Conservation (phyloP, 2,329 filamentous ascomycete genomes). For the Botrytis pseudocinerea region DNA sequence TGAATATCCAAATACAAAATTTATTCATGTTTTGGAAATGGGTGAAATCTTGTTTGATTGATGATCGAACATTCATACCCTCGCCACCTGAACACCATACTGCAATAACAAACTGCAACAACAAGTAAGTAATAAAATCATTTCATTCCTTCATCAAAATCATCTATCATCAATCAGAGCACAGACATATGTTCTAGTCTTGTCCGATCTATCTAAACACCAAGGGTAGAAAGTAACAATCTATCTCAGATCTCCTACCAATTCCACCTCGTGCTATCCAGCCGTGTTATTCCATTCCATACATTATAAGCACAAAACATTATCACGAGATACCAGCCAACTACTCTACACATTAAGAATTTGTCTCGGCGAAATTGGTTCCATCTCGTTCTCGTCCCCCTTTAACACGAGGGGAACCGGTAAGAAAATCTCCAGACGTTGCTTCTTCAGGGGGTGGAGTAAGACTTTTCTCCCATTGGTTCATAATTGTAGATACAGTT, state of each 20-base stretch:
- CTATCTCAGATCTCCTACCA: neutral
- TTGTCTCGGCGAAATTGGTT: neutral
- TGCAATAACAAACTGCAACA: neutral
- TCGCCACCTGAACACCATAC: neutral
- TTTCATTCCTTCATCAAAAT: constrained; percentile 19
- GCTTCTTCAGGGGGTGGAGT: constrained; percentile 48
- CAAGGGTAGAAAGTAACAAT: neutral
- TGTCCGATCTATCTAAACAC: neutral
- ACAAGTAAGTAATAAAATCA: neutral
- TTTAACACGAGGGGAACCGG: neutral
- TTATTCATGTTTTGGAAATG: neutral
- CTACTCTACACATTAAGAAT: neutral
- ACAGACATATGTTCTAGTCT: neutral
- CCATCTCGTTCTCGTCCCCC: neutral
- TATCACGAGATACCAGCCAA: neutral
- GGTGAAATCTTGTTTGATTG: neutral
- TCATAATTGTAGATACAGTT: constrained; percentile 83
- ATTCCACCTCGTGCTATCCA: neutral
- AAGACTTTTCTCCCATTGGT: constrained; percentile 84
- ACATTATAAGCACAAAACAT: neutral
- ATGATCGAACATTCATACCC: neutral
- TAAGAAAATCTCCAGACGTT: constrained; percentile 17
- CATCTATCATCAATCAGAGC: constrained; percentile 13
- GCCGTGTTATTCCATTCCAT: neutral
- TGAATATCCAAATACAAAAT: neutral